These are phyloP conservation scores for Gaeumannomyces tritici DNA, from an alignment of 2,329 filamentous ascomycete species.

Conservation along the genomic window DNA sequence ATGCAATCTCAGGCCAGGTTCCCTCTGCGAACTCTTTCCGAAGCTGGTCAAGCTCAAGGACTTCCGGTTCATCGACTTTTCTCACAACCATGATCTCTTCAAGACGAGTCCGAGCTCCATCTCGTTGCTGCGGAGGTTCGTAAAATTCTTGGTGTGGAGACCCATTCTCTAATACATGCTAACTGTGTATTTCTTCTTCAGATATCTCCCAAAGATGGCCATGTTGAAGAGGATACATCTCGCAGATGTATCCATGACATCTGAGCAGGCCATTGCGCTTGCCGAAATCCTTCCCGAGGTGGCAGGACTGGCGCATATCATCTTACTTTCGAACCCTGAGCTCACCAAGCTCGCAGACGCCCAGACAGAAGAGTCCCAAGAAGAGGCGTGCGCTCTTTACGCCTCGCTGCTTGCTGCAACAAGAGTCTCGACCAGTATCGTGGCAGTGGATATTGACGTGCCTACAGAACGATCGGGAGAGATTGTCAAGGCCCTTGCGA, in stretches of 20 bases:
- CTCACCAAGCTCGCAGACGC: conserved; percentile 64
- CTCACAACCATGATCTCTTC: conserved; percentile 79
- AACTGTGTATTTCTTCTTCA: conserved; percentile 15
- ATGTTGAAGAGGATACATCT: conserved; percentile 78
- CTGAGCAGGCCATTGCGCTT: conserved; percentile 83
- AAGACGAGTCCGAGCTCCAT: conserved; percentile 64
- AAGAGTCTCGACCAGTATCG: conserved; percentile 70
- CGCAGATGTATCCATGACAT: conserved; percentile 70
- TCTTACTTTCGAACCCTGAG: conserved; percentile 71
- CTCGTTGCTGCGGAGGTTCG: conserved; percentile 62
- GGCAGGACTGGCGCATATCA: conserved; percentile 72
- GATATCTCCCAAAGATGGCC: conserved; percentile 69
- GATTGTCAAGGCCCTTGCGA: conserved; percentile 82
- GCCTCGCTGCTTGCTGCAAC: conserved; percentile 84
- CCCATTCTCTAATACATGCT: conserved; percentile 3
- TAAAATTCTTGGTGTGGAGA: conserved; percentile 6
- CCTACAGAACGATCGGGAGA: conserved; percentile 76
- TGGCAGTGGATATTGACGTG: conserved; percentile 87
- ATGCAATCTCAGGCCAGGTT: conserved; percentile 67
- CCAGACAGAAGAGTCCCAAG: conserved; percentile 68
- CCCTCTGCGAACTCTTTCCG: conserved; percentile 67
- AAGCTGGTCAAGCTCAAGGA: conserved; percentile 58
- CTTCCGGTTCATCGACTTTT: conserved; percentile 85
- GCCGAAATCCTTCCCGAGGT: conserved; percentile 86
- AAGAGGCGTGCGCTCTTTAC: conserved; percentile 90